Evolutionary conservation across 2,329 filamentous ascomycete genomes (phyloP), one percentile per base, ranked within the genome.

Genomic region (Sarocladiaceae sp.): DNA sequence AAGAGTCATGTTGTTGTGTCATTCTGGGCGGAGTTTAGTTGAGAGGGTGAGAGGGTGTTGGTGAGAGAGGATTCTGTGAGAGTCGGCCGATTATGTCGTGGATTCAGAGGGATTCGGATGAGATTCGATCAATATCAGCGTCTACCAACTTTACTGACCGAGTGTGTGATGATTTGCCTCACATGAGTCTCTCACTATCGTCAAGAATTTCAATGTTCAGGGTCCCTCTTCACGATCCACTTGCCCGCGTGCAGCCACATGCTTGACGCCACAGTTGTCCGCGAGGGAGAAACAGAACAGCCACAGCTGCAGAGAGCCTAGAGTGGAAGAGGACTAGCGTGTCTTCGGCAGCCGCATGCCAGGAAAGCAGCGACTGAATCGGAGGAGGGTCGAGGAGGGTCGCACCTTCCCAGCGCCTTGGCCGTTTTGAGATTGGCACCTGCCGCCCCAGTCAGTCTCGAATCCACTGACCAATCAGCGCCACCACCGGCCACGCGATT

Each of bases 1-100:
- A 60, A 54, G 70, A 65, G 32, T 55, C 55, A 29, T 55, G 51
- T 48, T 66, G 63, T 33, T 56, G 53, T 34, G 58, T 53, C 64
- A 67, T 68, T 7, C 19, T 47, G 24, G 24, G 31, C 15, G 12
- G 18, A 42, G 10, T 3, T 4, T n/a, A 23, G 21, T 12, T 13
- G 26, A 27, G 19, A 27, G 15, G 33, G 26, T 18, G 35, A 33
- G 26, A 46, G 41, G 13, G 11, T 19, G 35, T 10, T 18, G 21
- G n/a, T 10, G 39, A 27, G 15, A 39, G 18, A 23, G 18, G 34
- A 39, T n/a, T n/a, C n/a, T n/a, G n/a, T n/a, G n/a, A n/a, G n/a
- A n/a, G n/a, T n/a, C n/a, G n/a, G n/a, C n/a, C n/a, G n/a, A n/a
- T n/a, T n/a, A n/a, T n/a, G n/a, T n/a, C n/a, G n/a, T n/a, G n/a